Evolutionary conservation across 352 stramenopile genomes (phyloP), one percentile per base, ranked within the genome.

Genomic region (Phytophthora ohioensis): DNA sequence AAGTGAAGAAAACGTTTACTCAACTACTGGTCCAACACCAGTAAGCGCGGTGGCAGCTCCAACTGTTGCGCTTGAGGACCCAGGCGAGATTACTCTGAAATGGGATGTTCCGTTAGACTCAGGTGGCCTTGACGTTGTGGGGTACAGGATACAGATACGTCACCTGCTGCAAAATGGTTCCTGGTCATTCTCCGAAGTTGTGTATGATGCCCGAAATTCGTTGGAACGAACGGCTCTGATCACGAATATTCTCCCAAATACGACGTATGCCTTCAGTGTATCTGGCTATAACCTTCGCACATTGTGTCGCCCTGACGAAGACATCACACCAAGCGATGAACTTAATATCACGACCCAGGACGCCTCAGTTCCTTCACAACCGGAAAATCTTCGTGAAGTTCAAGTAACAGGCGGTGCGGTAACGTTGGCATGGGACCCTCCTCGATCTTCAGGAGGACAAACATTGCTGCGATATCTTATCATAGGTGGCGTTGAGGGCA

Each of bases 201-300:
- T 76, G 3, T 90, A 90, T 43, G 78, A 91, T 21, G 73, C 69
- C 2, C 56, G 69, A 6, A 64, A 61, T 5, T 87, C 76, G 0
- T 13, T 66, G 0, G 45, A 38, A 0, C 60, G 43, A 45, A 73
- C 35, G 2, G 68, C 79, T 4, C 53, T 78, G 2, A 64, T 91
- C 10, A 11, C 52, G 4, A 73, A 71, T 7, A 69, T 91, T 7
- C 11, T 60, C 2, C 66, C 75, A 13, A 87, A 76, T 39, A 88
- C 78, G 0, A 43, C 66, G 3, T 91, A 91, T 47, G 78, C 58
- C 7, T 87, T 91, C 55, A 81, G 68, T 6, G 66, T 90, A 1
- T 59, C 45, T 5, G 73, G 76, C 2, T 82, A 82, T 38, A 91
- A 88, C 45, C 85, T 81, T 5, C 74, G 73, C 3, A 84, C 81